A percentile compares a stretch with the other conserved stretches of the same genome.
These are phyloP conservation scores for Cordia subcordata DNA, from an alignment of 257 asterid genomes.

Conservation along the genomic window DNA sequence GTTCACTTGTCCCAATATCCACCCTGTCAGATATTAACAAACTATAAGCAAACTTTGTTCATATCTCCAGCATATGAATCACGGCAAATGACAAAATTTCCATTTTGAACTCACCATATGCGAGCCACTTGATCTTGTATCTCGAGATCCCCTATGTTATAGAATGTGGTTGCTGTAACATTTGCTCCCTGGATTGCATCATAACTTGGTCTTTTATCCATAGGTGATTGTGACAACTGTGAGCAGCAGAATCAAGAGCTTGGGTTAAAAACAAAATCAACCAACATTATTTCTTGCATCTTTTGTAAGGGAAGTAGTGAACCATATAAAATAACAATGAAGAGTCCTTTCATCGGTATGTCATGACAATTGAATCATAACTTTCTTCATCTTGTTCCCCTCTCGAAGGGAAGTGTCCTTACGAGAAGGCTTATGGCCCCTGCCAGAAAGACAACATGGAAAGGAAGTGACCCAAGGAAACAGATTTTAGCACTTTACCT, in stretches of 20 bases:
- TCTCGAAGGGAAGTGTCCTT: no score
- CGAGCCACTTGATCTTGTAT: constrained; percentile 90
- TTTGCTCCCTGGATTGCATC: constrained; percentile 89
- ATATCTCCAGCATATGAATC: constrained; percentile 12
- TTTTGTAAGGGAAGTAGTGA: neutral
- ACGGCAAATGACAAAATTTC: neutral
- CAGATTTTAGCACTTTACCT: constrained; percentile 37
- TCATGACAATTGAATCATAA: no score
- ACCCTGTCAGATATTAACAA: constrained; percentile 50
- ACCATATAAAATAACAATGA: no score
- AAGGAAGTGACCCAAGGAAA: neutral
- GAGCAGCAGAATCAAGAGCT: constrained; percentile 11
- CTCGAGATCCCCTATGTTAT: constrained; percentile 94
- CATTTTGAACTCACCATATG: constrained; percentile 46
- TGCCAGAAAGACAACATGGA: neutral
- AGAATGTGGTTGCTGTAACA: constrained; percentile 72
- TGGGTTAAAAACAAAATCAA: constrained; percentile 2
- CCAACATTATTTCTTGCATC: neutral
- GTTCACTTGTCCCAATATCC: constrained; percentile 83
- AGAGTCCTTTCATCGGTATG: no score
- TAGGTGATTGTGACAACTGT: constrained; percentile 71
- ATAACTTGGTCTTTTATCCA: constrained; percentile 75
- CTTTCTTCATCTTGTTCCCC: no score
- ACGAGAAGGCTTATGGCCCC: neutral
- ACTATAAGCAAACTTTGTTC: constrained; percentile 7